Base-by-base conservation (phyloP, 257 asterid species). In the Capsicum chinense region DNA sequence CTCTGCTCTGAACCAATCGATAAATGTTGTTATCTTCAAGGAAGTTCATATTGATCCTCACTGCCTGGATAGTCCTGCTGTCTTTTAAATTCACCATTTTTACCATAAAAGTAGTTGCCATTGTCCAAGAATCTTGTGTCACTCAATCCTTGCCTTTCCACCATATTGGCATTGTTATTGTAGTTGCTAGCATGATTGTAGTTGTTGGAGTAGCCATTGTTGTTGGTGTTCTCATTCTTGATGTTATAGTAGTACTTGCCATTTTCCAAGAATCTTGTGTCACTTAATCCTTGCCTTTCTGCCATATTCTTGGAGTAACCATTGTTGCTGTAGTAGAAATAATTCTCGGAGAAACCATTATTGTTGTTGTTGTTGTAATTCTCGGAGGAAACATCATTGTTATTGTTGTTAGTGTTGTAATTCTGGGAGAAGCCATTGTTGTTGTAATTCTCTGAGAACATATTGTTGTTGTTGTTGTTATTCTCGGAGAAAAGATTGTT, bases 221-320 rank as follows among this genome's bases (percentile, higher is more conserved):
- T 79, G 69, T 12, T 21, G 57, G 42, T 58, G 39, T 89, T 89
- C 70, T 83, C 89, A 19, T 50, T 84, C 82, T 83, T 79, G n/a
- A 66, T 47, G 80, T 79, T 56, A 80, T 90, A 7, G 57, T 82
- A 87, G 85, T 89, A 90, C 88, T 67, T 90, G 2, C 88, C 88
- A 16, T 88, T 89, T 14, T 88, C 89, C 79, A 85, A 62, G 6
- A 83, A 86, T 83, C 94, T 88, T 10, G 97, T 88, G 62, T 92
- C 93, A 42, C 94, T 92, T 93, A 91, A 88, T 39, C 92, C 95
- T 26, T 90, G 87, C 68, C 89, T 88, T 79, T 85, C 81, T 8
- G 76, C 35, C 74, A 15, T 59, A 64, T 83, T 81, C 33, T 80
- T 54, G 3, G 59, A 39, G 74, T 85, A 62, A 9, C 79, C 82